A percentile compares a stretch with the other conserved stretches of the same genome.
phyloP scores from a whole-genome alignment of 2,329 filamentous ascomycete species.

The Penicillium brasilianum region DNA sequence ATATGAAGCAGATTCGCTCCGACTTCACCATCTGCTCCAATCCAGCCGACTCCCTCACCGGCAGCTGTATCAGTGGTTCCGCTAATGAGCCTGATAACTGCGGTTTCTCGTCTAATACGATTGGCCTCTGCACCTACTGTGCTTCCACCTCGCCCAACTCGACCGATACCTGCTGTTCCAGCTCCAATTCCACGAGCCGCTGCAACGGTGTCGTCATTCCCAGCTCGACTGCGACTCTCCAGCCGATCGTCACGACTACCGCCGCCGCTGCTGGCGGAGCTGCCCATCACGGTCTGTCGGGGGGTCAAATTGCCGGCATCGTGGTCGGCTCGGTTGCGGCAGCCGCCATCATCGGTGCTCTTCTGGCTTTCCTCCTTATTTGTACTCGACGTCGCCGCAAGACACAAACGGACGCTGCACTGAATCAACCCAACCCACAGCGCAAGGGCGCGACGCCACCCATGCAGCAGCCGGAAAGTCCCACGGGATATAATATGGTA shows the following conservation, averaged over 20 bases:
- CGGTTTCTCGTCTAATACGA: slow-evolving; percentile 73
- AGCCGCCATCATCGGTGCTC: slow-evolving; percentile 68
- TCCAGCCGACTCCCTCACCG: slow-evolving; percentile 77
- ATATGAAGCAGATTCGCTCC: slow-evolving; percentile 78
- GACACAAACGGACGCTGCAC: slow-evolving; percentile 71
- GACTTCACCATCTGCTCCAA: slow-evolving; percentile 91
- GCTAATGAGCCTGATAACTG: slow-evolving; percentile 86
- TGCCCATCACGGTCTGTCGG: slow-evolving; percentile 63
- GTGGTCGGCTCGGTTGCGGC: slow-evolving; percentile 80
- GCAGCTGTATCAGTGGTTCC: slow-evolving; percentile 74
- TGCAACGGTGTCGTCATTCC: slow-evolving; percentile 82
- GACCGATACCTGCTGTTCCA: slow-evolving; percentile 94
- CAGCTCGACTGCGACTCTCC: slow-evolving; percentile 63
- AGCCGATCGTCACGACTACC: slow-evolving; percentile 67
- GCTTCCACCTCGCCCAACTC: slow-evolving; percentile 81
- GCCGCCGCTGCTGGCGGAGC: slow-evolving; percentile 49
- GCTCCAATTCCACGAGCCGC: slow-evolving; percentile 71
- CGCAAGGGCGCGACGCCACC: slow-evolving; percentile 47
- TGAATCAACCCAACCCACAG: slow-evolving; percentile 85
- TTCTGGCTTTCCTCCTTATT: slow-evolving; percentile 66
- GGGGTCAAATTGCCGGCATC: slow-evolving; percentile 89
- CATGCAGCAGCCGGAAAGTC: slow-evolving; percentile 49
- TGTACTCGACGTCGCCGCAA: slow-evolving; percentile 62
- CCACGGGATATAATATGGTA: slow-evolving; percentile 69
- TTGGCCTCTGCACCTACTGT: slow-evolving; percentile 87